Evolutionary conservation across 2,329 filamentous ascomycete genomes (phyloP), one percentile per base, ranked within the genome.

Genomic region (Neopestalotiopsis rosae): DNA sequence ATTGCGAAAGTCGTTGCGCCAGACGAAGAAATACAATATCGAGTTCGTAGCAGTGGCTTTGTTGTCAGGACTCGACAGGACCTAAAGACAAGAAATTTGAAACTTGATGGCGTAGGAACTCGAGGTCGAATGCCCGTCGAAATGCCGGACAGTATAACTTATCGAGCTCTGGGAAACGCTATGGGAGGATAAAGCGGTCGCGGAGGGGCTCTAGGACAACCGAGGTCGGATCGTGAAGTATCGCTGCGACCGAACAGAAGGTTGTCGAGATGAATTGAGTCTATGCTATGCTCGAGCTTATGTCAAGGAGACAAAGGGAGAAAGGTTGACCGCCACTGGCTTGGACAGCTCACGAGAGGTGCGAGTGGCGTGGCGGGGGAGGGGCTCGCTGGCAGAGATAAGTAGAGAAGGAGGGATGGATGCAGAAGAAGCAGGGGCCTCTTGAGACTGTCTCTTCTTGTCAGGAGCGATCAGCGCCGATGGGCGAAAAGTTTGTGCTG

Each of bases 291-390:
- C 59, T 34, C 9, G 59, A 62, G 59, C 59, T 62, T 62, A 70
- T 70, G 65, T 65, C 7, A 56, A 30, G 24, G 61, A 63, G 30
- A 30, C 34, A 34, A 40, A 24, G 61, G 34, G 40, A n/a, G n/a
- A 42, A 66, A 66, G 40, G 63, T 32, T 66, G 63, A 66, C 63
- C 63, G 63, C 63, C 42, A 66, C 63, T 52, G 45, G 45, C 45
- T 9, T 49, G 45, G 17, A 49, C 14, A 28, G 45, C 45, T 52
- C 45, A 52, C 45, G 45, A 52, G 45, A 17, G 45, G 20, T n/a
- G 45, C 17, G 20, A 52, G 45, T 52, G 45, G 45, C 45, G 45
- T 52, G 45, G 45, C 45, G 45, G 45, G 45, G 59, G 59, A 62
- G 59, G 59, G 59, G 59, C 34, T 40, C 32, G n/a, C 3, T 28